Percentiles rank a stretch among this genome's conserved stretches.
phyloP scores from a whole-genome alignment of 1,139 yeast species.

The Geotrichum armillariae region DNA sequence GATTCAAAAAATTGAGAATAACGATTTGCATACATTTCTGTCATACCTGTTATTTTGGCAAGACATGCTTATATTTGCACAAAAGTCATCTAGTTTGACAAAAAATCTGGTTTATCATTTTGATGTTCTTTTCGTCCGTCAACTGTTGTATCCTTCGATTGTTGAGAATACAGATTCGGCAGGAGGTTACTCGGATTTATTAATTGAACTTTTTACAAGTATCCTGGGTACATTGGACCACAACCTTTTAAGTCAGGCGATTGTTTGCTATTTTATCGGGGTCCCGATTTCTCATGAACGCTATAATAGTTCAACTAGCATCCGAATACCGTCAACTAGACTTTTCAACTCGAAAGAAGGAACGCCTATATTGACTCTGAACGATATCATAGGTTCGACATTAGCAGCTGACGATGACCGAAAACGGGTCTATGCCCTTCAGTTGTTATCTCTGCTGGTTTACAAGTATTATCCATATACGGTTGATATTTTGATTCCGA shows the following conservation, averaged over 20 bases:
- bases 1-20: background rate
- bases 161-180: conserved; percentile 29
- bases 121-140: conserved; percentile 34
- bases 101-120: conserved; percentile 31
- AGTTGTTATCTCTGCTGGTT: conserved; percentile 30
- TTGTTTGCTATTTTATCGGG: conserved; percentile 31
- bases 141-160: conserved; percentile 34
- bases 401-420: conserved; percentile 26
- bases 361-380: conserved; percentile 26
- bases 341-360: conserved; percentile 21
- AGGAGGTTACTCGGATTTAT: conserved; percentile 25
- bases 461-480: conserved; percentile 34
- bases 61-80: conserved; percentile 31
- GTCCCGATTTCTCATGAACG: conserved; percentile 10
- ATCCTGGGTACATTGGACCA: conserved; percentile 34
- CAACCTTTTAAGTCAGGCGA: conserved; percentile 30
- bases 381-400: conserved; percentile 28
- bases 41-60: conserved; percentile 37
- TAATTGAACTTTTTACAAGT: conserved; percentile 23
- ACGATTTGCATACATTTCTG: conserved; percentile 28
- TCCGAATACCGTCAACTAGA: conserved; percentile 3
- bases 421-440: conserved; percentile 27
- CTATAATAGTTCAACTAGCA: conserved; percentile 10
- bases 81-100: conserved; percentile 24
- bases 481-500: conserved; percentile 23